Percentiles rank a stretch among this genome's conserved stretches.
Evolutionary conservation across 1,139 yeast genomes (phyloP).

Genomic region (Zygosaccharomyces pseudobailii): DNA sequence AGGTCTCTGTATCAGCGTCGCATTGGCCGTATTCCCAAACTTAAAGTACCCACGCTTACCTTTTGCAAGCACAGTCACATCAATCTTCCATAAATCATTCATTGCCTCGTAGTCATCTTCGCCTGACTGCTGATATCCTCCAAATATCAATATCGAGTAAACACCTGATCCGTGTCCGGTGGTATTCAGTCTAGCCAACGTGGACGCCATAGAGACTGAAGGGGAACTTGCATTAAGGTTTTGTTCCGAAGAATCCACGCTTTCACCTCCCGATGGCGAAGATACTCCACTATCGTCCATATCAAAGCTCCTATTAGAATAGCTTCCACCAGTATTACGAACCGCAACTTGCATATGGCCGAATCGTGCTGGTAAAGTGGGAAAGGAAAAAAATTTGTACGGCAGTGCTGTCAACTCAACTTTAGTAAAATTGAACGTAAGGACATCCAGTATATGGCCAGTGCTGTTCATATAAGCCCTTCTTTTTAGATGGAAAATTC

Average conservation of each 20-base stretch:
- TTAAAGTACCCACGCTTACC: constrained; percentile 35
- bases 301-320: constrained; percentile 5
- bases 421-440: constrained; percentile 37
- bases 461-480: constrained; percentile 36
- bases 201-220: constrained; percentile 2
- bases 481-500: constrained; percentile 33
- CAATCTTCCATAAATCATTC: constrained; percentile 47
- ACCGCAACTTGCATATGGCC: constrained; percentile 41
- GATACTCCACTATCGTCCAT: constrained; percentile 1
- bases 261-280: constrained; percentile 3
- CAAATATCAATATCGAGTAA: constrained; percentile 38
- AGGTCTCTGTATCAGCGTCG: constrained; percentile 28
- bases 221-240: constrained; percentile 4
- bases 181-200: constrained; percentile 3
- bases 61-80: constrained; percentile 36
- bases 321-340: constrained; percentile 1
- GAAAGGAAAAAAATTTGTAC: constrained; percentile 35
- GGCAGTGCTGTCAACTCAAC: constrained; percentile 40
- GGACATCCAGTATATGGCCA: constrained; percentile 42
- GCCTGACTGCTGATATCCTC: constrained; percentile 38
- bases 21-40: constrained; percentile 35
- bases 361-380: constrained; percentile 43
- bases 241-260: constrained; percentile 2
- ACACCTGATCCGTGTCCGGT: constrained; percentile 16
- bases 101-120: constrained; percentile 37